A percentile compares a stretch with the other conserved stretches of the same genome.
Conservation (phyloP, 2,329 filamentous ascomycete genomes). For the Hypocrella siamensis region DNA sequence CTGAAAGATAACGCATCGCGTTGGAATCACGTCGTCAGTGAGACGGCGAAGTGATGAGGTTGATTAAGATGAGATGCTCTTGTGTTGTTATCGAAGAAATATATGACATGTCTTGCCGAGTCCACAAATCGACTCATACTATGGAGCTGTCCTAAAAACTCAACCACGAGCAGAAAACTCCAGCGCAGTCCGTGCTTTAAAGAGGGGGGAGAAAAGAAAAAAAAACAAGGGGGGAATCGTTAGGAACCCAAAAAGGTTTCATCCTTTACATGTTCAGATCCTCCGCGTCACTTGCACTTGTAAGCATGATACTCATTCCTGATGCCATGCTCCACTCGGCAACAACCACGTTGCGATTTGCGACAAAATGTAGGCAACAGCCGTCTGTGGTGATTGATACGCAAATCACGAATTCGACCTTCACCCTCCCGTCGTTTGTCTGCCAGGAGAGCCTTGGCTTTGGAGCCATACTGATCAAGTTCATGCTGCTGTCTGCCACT, state of each 20-base stretch:
- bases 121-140: not conserved
- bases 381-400: too few species aligned
- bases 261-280: too few species aligned
- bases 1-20: too few species aligned
- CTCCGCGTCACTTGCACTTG: too few species aligned
- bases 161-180: slow-evolving; percentile 2
- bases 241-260: not conserved
- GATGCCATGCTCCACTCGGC: too few species aligned
- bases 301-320: too few species aligned
- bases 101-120: not conserved
- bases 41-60: too few species aligned
- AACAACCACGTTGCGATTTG: too few species aligned
- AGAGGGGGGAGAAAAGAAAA: not conserved
- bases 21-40: too few species aligned
- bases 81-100: slow-evolving; percentile 1
- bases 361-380: too few species aligned
- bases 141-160: not conserved
- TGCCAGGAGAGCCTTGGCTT: slow-evolving; percentile 27
- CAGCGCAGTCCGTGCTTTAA: not conserved
- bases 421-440: not conserved
- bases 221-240: not conserved
- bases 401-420: slow-evolving; percentile 1
- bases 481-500: slow-evolving; percentile 33
- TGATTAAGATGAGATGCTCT: too few species aligned
- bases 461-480: slow-evolving; percentile 27